Conservation (phyloP, 108 stramenopile genomes). For the Skeletonema potamos region DNA sequence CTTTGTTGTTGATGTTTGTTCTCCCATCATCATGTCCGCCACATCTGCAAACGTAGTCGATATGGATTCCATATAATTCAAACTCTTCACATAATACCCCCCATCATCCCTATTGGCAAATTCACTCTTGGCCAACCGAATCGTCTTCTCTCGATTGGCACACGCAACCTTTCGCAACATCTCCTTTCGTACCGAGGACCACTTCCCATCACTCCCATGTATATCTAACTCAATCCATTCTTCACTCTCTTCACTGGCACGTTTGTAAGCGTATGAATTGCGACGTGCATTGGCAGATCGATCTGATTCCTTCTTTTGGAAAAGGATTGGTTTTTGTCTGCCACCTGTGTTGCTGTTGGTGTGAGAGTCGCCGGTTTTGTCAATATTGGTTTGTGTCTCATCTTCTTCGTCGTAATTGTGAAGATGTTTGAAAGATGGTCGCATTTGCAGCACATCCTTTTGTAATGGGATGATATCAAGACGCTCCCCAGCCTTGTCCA, state of each 20-base stretch:
- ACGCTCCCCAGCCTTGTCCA: constrained; percentile 29
- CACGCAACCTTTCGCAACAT: constrained; percentile 34
- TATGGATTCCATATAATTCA: constrained; percentile 59
- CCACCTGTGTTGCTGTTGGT: not conserved
- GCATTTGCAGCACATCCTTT: constrained; percentile 34
- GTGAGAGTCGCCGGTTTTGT: not conserved
- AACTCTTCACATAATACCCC: constrained; percentile 51
- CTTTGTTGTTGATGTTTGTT: constrained; percentile 18
- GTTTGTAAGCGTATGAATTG: constrained; percentile 79
- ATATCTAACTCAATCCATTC: constrained; percentile 78
- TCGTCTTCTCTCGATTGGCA: constrained; percentile 4
- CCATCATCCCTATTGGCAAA: constrained; percentile 10
- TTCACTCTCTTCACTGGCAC: constrained; percentile 82
- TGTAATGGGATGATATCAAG: constrained; percentile 29
- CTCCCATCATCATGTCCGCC: not conserved
- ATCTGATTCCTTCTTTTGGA: constrained; percentile 88
- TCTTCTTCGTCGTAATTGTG: constrained; percentile 49
- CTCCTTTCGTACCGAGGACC: constrained; percentile 28
- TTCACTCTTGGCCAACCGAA: constrained; percentile 12
- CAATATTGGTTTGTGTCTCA: constrained; percentile 29
- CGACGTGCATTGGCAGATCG: constrained; percentile 69
- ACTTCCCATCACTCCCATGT: constrained; percentile 29
- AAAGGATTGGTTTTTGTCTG: constrained; percentile 58
- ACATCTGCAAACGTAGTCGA: constrained; percentile 3
- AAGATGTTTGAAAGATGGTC: constrained; percentile 43